Conservation (phyloP, 116 monocot species). For the Phalaenopsis hybrid region DNA sequence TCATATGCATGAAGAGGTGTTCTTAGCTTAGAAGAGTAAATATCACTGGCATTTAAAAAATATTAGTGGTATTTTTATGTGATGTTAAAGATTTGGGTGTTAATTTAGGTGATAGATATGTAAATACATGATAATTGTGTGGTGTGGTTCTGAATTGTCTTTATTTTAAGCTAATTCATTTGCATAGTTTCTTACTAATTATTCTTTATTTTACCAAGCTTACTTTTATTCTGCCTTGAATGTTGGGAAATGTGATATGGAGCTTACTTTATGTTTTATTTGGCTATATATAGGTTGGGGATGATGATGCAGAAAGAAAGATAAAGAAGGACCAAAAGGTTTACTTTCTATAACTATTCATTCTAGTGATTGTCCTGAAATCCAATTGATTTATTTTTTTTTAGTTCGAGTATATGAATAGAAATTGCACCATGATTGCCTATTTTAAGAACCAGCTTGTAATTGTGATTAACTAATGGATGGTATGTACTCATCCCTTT, state of each 20-base stretch:
- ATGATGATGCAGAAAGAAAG: slow-evolving; percentile 29
- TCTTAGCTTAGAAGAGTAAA: too few species aligned
- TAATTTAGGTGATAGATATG: too few species aligned
- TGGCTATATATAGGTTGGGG: not conserved
- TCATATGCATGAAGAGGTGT: too few species aligned
- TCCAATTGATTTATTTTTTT: not conserved
- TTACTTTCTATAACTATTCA: not conserved
- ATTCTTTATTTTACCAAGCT: not conserved
- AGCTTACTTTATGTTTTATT: slow-evolving; percentile 4
- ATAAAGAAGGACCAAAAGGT: slow-evolving; percentile 50
- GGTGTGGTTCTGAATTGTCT: too few species aligned
- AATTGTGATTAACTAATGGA: not conserved
- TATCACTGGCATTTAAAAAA: too few species aligned
- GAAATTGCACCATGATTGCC: not conserved
- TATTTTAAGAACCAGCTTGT: not conserved
- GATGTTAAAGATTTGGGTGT: too few species aligned
- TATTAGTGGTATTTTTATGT: too few species aligned
- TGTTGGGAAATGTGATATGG: not conserved
- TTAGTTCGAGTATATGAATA: not conserved
- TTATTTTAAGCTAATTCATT: not conserved
- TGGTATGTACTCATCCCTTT: not conserved
- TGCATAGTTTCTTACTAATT: not conserved
- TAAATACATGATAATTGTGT: too few species aligned
- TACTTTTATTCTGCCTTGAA: not conserved
- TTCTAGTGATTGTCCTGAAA: not conserved